Percentiles rank a stretch among this genome's conserved stretches.
Evolutionary conservation across 106 monocot genomes (phyloP).

Genomic region (Phalaenopsis equestris): DNA sequence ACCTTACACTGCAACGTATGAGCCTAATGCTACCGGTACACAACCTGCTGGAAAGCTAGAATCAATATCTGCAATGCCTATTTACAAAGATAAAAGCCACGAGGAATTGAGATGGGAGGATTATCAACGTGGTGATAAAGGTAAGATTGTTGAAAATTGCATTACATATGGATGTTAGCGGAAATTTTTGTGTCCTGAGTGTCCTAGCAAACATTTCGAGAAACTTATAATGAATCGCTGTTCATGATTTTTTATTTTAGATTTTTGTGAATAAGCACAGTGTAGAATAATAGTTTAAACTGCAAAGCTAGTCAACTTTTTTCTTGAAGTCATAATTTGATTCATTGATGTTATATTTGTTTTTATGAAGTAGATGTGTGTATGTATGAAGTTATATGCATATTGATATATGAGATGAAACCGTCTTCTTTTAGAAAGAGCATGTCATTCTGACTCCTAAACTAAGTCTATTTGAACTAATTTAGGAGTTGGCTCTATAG

Average conservation of each 20-base stretch:
- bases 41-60: slow-evolving; percentile 76
- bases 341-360: no score
- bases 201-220: not conserved
- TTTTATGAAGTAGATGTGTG: no score
- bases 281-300: not conserved
- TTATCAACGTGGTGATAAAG: slow-evolving; percentile 95
- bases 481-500: no score
- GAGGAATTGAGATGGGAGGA: slow-evolving; percentile 98
- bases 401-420: no score
- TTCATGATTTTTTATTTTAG: not conserved
- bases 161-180: not conserved
- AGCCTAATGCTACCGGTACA: slow-evolving; percentile 46
- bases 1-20: slow-evolving; percentile 58
- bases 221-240: not conserved
- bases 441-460: no score
- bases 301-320: not conserved
- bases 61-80: slow-evolving; percentile 95
- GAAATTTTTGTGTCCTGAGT: not conserved
- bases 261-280: not conserved
- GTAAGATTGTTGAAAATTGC: slow-evolving; percentile 19
- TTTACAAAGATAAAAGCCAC: slow-evolving; percentile 90
- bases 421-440: no score
- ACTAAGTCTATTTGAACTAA: no score
- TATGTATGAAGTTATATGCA: no score
- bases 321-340: not conserved